phyloP scores from a whole-genome alignment of 2,329 filamentous ascomycete species.

The Dactylonectria estremocensis region DNA sequence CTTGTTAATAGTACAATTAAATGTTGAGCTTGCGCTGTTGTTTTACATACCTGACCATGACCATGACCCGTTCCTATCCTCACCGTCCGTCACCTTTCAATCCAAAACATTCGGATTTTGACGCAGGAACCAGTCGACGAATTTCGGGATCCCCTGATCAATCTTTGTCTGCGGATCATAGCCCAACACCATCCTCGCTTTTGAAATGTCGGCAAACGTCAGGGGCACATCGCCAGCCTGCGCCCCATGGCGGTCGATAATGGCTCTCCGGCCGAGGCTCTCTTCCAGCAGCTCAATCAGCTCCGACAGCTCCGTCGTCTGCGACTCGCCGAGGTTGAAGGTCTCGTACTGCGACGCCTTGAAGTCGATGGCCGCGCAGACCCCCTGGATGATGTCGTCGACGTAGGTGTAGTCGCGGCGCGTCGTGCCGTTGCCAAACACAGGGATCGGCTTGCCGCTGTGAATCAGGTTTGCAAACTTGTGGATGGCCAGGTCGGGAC shows the following conservation, averaged over 20 bases:
- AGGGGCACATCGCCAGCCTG: conserved; percentile 44
- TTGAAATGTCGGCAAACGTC: conserved; percentile 43
- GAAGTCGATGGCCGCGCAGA: conserved; percentile 42
- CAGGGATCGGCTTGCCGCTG: conserved; percentile 42
- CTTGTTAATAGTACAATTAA: no score
- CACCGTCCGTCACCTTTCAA: no score
- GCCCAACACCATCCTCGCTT: conserved; percentile 36
- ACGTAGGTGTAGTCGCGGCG: conserved; percentile 47
- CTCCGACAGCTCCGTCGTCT: conserved; percentile 40
- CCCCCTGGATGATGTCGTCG: conserved; percentile 44
- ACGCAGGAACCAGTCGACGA: conserved; percentile 40
- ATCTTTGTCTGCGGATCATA: conserved; percentile 42
- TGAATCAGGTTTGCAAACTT: conserved; percentile 44
- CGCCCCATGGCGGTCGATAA: conserved; percentile 36
- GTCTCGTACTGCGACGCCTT: conserved; percentile 37
- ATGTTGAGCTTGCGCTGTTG: no score
- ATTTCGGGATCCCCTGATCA: conserved; percentile 37
- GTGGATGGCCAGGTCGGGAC: conserved; percentile 45
- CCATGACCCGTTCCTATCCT: no score
- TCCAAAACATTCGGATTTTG: background rate
- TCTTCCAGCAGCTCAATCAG: conserved; percentile 41
- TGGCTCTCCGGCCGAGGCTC: conserved; percentile 36
- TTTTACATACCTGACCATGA: no score
- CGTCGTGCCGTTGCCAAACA: conserved; percentile 44
- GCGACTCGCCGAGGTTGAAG: conserved; percentile 45